A percentile compares a stretch with the other conserved stretches of the same genome.
These are phyloP conservation scores for Glycine soja DNA, from an alignment of 306 rosid genomes.

Conservation along the genomic window DNA sequence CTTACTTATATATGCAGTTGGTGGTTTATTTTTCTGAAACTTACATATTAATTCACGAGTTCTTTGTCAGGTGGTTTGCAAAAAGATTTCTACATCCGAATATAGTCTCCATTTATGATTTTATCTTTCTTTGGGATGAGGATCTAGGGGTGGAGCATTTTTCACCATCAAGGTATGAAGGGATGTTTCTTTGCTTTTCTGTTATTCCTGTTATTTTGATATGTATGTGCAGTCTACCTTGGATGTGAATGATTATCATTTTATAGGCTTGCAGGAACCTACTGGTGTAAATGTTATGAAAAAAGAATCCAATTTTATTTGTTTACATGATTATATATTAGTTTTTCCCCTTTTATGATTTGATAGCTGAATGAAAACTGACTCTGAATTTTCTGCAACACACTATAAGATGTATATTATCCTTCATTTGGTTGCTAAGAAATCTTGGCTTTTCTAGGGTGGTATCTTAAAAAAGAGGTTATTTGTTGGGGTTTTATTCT, in stretches of 20 bases:
- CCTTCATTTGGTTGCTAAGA: conserved; percentile 2
- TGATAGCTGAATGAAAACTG: neutral
- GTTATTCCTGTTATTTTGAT: conserved; percentile 16
- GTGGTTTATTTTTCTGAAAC: conserved; percentile 28
- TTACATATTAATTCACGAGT: conserved; percentile 10
- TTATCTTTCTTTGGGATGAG: conserved; percentile 97
- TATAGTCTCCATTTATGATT: conserved; percentile 91
- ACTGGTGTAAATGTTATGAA: conserved; percentile 5
- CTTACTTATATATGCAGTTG: conserved; percentile 1
- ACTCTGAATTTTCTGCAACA: conserved; percentile 2
- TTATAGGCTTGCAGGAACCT: conserved; percentile 12
- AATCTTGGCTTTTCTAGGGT: neutral
- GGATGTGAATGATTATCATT: conserved; percentile 16
- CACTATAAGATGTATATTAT: neutral
- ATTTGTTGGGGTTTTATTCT: conserved; percentile 15
- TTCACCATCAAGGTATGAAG: conserved; percentile 75
- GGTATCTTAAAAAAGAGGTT: conserved; percentile 3
- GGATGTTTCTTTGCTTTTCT: conserved; percentile 4
- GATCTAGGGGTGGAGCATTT: conserved; percentile 92
- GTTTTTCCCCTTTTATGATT: neutral
- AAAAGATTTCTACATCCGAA: conserved; percentile 96
- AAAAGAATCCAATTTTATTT: neutral
- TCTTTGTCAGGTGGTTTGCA: conserved; percentile 93
- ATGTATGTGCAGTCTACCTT: conserved; percentile 11
- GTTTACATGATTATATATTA: neutral